A percentile compares a stretch with the other conserved stretches of the same genome.
phyloP scores from a whole-genome alignment of 2,329 filamentous ascomycete species.

The Geosmithia morbida region DNA sequence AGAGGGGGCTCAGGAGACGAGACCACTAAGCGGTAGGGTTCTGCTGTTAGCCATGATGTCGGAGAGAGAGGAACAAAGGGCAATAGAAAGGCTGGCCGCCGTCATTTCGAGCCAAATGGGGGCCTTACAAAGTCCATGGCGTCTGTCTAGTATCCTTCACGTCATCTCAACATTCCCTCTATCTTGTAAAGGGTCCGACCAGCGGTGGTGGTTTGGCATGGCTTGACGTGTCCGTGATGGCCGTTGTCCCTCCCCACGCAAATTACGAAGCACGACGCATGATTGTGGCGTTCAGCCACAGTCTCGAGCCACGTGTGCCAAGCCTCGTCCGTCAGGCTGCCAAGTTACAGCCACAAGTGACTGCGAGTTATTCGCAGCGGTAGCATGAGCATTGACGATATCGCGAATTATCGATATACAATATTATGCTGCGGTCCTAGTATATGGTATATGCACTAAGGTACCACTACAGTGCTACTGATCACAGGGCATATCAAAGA shows the following conservation, averaged over 20 bases:
- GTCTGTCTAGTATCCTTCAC: conserved; percentile 25
- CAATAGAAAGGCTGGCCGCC: no score
- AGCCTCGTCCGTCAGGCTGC: background rate
- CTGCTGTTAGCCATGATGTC: background rate
- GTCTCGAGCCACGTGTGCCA: background rate
- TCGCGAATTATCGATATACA: background rate
- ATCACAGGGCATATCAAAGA: no score
- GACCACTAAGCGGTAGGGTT: conserved; percentile 36
- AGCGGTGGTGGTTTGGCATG: background rate
- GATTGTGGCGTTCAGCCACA: background rate
- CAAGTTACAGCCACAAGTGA: background rate
- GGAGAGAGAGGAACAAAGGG: no score
- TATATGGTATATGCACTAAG: background rate
- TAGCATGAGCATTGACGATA: background rate
- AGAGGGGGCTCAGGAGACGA: conserved; percentile 50
- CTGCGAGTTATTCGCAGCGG: no score
- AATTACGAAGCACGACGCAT: background rate
- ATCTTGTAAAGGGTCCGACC: background rate
- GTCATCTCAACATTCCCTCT: conserved; percentile 10
- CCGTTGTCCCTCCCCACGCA: background rate
- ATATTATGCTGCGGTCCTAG: background rate
- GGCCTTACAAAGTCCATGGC: conserved; percentile 43
- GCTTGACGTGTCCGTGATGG: background rate
- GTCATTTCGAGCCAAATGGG: background rate
- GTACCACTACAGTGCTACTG: background rate